phyloP scores from a whole-genome alignment of 140 eudicot species.

The Anethum foeniculum region DNA sequence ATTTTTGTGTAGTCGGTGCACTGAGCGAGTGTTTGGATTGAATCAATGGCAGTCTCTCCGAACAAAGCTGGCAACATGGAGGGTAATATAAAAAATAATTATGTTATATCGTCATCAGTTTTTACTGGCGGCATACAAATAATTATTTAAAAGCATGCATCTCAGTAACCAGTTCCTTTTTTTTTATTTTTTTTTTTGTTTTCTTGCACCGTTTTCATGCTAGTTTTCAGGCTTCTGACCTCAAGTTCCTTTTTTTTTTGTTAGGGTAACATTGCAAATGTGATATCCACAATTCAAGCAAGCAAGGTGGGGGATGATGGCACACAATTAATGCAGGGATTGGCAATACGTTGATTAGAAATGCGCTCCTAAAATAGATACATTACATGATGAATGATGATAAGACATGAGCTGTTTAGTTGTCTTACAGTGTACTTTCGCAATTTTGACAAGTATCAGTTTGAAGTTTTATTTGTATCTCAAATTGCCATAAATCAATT shows the following conservation, averaged over 20 bases:
- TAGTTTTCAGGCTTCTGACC: neutral
- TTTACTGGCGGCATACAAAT: neutral
- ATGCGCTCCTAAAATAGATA: neutral
- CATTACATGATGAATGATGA: neutral
- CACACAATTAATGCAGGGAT: constrained; percentile 50
- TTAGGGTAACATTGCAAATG: constrained; percentile 63
- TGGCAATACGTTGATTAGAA: constrained; percentile 43
- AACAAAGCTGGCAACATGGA: constrained; percentile 69
- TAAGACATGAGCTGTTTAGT: neutral
- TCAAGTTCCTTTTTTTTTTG: neutral
- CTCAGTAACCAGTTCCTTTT: neutral
- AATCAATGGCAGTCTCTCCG: constrained; percentile 64
- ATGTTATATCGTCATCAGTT: neutral
- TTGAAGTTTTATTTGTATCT: neutral
- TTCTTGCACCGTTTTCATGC: neutral
- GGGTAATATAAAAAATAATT: constrained; percentile 36
- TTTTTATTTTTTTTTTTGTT: too few species aligned
- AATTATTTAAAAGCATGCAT: neutral
- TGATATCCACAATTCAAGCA: constrained; percentile 67
- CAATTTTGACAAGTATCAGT: constrained; percentile 7
- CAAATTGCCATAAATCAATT: neutral
- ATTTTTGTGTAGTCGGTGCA: constrained; percentile 46
- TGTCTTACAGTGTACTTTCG: neutral
- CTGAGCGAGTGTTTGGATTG: constrained; percentile 70
- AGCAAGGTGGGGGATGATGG: constrained; percentile 61